Evolutionary conservation across 2,329 filamentous ascomycete species (phyloP), one percentile per base, ranked within the genome.

Genomic region (Alternaria atra): DNA sequence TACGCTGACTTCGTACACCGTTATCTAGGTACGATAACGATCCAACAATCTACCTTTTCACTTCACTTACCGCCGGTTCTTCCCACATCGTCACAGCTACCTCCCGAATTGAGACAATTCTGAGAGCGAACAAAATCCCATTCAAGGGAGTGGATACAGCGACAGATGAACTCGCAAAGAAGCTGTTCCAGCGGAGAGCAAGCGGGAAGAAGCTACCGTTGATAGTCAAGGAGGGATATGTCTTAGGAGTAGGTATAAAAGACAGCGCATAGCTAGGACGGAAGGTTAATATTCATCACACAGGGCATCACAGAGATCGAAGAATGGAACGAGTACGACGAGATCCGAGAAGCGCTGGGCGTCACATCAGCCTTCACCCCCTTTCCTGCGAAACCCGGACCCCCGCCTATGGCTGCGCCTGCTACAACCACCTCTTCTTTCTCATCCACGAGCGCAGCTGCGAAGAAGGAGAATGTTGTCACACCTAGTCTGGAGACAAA

Each of bases 291-390:
- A 20, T 7, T 15, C 12, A 7, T 20, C 23, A 8, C 17, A 25
- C 27, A 97, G 94, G 95, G 97, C 77, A 86, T 97, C 51, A 91
- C 94, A 66, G 90, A 98, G 80, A 89, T 98, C 65, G 95, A 99
- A 81, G 95, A 99, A 77, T 98, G 94, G 95, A 99, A 99, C 83
- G 95, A 99, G 79, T 97, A 96, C 80, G 93, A 93, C 80, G 94
- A 98, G 81, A 87, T 99, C 63, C 93, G 93, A 79, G 88, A 94
- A 80, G 91, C 94, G 72, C 88, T 98, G 71, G 84, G 84, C n/a
- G 67, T 73, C n/a, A 71, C 71, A 32, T 55, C 67, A 9, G 63
- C 67, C 25, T 70, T 75, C 43, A 69, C 78, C 61, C 73, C 72
- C 20, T 77, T 72, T 69, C 64, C 76, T 68, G 60, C 77, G 56